Evolutionary conservation across 139 green algal genomes (phyloP).

Genomic region (Picocystis salinarum): DNA sequence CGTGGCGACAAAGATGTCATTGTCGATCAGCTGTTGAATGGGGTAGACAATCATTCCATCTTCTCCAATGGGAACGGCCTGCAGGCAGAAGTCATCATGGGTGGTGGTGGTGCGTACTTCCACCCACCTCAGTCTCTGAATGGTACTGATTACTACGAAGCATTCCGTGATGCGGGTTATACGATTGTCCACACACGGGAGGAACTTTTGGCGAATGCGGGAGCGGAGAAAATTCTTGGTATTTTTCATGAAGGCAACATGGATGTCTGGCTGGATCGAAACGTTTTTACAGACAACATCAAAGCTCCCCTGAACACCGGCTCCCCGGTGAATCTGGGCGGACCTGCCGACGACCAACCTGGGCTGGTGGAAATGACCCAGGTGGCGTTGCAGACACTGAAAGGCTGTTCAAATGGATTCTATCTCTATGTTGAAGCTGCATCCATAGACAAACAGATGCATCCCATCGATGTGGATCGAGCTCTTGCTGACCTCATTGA

Average conservation of each 20-base stretch:
- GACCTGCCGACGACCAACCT: constrained; percentile 1
- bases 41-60: background rate
- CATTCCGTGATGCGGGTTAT: too few species aligned
- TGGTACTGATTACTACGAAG: too few species aligned
- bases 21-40: constrained; percentile 1
- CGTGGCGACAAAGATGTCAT: constrained; percentile 1
- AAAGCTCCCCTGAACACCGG: background rate
- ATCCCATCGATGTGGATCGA: background rate
- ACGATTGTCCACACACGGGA: too few species aligned
- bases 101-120: constrained; percentile 1
- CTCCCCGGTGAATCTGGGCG: too few species aligned
- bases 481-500: constrained; percentile 1
- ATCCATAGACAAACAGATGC: constrained; percentile 2
- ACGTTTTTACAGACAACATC: constrained; percentile 3
- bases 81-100: constrained; percentile 2
- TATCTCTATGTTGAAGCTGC: constrained; percentile 5
- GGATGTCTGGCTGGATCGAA: constrained; percentile 1
- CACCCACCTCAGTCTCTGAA: background rate
- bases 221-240: background rate
- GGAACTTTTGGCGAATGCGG: background rate
- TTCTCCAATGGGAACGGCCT: background rate
- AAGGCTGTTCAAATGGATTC: background rate
- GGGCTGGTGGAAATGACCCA: constrained; percentile 2
- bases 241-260: constrained; percentile 6
- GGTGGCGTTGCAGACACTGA: background rate